Conservation (phyloP, 1,284 basidiomycete species). For the Cryptococcus sp. region DNA sequence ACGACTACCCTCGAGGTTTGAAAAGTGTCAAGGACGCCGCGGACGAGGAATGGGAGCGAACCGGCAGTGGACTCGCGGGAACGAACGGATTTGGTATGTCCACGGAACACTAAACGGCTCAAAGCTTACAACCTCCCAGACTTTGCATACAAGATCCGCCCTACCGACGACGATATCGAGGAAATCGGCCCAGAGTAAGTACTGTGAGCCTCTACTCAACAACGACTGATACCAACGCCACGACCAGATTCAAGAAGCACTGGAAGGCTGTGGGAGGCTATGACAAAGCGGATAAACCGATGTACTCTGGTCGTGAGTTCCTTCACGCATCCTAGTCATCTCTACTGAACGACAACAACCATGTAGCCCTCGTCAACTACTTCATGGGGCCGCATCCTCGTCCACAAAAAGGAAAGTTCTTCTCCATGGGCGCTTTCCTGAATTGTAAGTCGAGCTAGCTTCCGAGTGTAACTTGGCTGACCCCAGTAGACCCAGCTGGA, state of each 20-base stretch:
- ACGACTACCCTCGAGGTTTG: slow-evolving; percentile 11
- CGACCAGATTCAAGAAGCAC: slow-evolving; percentile 8
- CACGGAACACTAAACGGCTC: no score
- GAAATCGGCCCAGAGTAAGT: slow-evolving; percentile 16
- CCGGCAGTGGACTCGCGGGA: slow-evolving; percentile 15
- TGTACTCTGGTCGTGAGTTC: slow-evolving; percentile 15
- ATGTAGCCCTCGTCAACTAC: slow-evolving; percentile 11
- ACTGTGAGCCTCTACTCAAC: no score
- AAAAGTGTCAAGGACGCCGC: slow-evolving; percentile 7
- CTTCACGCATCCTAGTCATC: neutral
- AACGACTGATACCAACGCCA: no score
- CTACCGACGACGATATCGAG: slow-evolving; percentile 17
- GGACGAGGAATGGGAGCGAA: slow-evolving; percentile 11
- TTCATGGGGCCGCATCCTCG: slow-evolving; percentile 2
- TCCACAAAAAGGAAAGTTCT: slow-evolving; percentile 17
- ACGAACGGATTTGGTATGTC: slow-evolving; percentile 18
- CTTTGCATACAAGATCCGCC: slow-evolving; percentile 21
- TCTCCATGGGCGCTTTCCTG: slow-evolving; percentile 20
- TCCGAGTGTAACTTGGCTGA: neutral
- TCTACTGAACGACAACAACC: slow-evolving; percentile 7
- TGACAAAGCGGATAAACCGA: slow-evolving; percentile 22
- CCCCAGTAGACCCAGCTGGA: slow-evolving; percentile 21
- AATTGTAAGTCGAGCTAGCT: slow-evolving; percentile 13
- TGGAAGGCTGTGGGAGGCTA: slow-evolving; percentile 13
- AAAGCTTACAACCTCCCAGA: no score